Base-by-base conservation (phyloP, 805 yeast species). In the Lachancea dasiensis region DNA sequence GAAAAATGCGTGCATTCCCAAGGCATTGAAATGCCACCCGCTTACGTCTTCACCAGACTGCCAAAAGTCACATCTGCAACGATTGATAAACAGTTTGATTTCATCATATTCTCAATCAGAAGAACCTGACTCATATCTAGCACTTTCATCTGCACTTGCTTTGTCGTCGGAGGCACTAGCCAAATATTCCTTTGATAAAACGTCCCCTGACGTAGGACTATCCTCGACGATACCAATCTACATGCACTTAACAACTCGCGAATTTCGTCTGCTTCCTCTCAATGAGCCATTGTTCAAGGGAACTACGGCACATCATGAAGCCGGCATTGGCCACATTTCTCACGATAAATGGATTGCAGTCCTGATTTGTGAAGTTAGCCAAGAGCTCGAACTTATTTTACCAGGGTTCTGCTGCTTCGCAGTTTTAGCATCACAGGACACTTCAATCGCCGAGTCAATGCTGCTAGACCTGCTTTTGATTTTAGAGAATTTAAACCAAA, bases 391-490 rank as follows among this genome's bases (percentile, higher is more conserved):
- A 5, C 6, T 5, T 13, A 19, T 26, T 18, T 25, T 23, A 13
- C 32, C 40, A 9, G 15, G 26, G 10, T 18, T 30, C 20, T 20
- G 14, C 13, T 27, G 28, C 4, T 24, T 37, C 18, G 11, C 8
- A 21, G 27, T 25, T 19, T 19, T 31, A 15, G 32, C 22, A 4
- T 3, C 18, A 14, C 27, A 37, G 11, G 17, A 17, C 11, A 5
- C 20, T 4, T 6, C 17, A 6, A 27, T 37, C 24, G 11, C 27
- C 11, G 40, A 37, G 24, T n/a, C 36, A n/a, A 14, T 32, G 6
- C n/a, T 31, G 6, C 10, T 37, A 15, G 26, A 31, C 36, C 19
- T 37, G 36, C 27, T 37, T 26, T 25, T 31, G 8, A 23, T 31
- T 9, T 20, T 37, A 8, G 22, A 24, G 10, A 15, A 15, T 3